A percentile compares a stretch with the other conserved stretches of the same genome.
phyloP scores from a whole-genome alignment of 371 early-diverging fungal species.

The Choanephora cucurbitarum region DNA sequence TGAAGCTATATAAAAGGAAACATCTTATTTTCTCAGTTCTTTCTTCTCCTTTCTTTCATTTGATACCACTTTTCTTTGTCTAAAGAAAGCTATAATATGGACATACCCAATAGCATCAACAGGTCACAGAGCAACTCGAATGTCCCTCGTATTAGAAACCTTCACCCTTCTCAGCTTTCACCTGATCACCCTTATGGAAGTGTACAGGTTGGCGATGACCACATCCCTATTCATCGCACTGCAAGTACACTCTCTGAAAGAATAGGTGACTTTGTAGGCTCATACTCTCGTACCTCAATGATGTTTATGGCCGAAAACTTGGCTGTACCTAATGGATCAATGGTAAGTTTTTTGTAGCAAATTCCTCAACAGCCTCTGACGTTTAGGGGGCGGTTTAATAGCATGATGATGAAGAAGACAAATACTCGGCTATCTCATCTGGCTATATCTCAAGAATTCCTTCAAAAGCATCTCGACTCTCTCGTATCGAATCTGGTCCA shows the following conservation, averaged over 20 bases:
- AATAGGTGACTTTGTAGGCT: conserved; percentile 42
- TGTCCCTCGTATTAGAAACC: conserved; percentile 15
- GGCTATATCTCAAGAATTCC: conserved; percentile 22
- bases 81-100: background rate
- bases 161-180: conserved; percentile 41
- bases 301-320: conserved; percentile 57
- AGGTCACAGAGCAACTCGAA: background rate
- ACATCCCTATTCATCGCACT: conserved; percentile 2
- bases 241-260: conserved; percentile 20
- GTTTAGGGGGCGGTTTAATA: background rate
- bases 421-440: conserved; percentile 25
- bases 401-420: conserved; percentile 40
- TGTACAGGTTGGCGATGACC: conserved; percentile 7
- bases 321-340: conserved; percentile 25
- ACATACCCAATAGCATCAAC: background rate
- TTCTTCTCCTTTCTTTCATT: too few species aligned
- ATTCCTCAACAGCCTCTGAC: too few species aligned
- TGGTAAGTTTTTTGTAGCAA: conserved; percentile 18
- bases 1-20: too few species aligned
- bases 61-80: too few species aligned
- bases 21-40: too few species aligned
- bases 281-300: conserved; percentile 51
- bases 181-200: conserved; percentile 19
- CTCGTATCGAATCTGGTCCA: conserved; percentile 18
- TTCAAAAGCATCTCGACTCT: conserved; percentile 9